phyloP scores from a whole-genome alignment of 2,329 filamentous ascomycete genomes.

The Trichoderma pleuroti region DNA sequence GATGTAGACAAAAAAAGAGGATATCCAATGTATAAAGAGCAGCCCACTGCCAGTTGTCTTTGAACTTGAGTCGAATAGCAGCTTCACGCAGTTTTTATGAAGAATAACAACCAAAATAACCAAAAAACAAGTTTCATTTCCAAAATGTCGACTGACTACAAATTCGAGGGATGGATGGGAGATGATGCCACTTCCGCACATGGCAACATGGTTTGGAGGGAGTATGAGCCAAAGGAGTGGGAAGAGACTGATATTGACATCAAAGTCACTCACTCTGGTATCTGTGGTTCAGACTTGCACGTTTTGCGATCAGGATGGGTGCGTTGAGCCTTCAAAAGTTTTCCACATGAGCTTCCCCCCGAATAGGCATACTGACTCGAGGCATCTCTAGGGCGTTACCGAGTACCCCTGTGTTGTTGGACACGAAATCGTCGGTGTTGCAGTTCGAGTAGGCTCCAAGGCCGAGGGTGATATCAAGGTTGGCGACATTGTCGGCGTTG shows the following conservation, averaged over 20 bases:
- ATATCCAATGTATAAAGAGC: neutral
- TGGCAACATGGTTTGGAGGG: constrained; percentile 53
- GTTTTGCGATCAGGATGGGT: constrained; percentile 54
- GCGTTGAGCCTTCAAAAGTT: constrained; percentile 14
- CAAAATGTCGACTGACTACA: constrained; percentile 36
- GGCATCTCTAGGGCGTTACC: constrained; percentile 20
- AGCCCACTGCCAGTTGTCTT: neutral
- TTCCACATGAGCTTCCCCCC: neutral
- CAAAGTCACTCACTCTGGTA: constrained; percentile 61
- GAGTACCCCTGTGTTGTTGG: constrained; percentile 52
- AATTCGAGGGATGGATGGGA: constrained; percentile 52
- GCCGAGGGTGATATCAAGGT: constrained; percentile 48
- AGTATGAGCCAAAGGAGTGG: constrained; percentile 62
- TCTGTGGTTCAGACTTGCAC: constrained; percentile 62
- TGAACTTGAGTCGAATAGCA: neutral
- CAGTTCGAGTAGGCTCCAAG: constrained; percentile 50
- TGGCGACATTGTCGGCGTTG: constrained; percentile 62
- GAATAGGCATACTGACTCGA: neutral
- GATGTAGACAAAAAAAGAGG: too few relatives aligned
- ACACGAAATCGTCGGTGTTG: constrained; percentile 63
- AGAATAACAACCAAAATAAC: neutral
- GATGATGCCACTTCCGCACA: constrained; percentile 38
- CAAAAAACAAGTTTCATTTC: neutral
- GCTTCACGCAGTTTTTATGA: neutral
- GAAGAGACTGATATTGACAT: constrained; percentile 65